Evolutionary conservation across 1,284 basidiomycete species (phyloP).

Genomic region (Ceratobasidium sp.): DNA sequence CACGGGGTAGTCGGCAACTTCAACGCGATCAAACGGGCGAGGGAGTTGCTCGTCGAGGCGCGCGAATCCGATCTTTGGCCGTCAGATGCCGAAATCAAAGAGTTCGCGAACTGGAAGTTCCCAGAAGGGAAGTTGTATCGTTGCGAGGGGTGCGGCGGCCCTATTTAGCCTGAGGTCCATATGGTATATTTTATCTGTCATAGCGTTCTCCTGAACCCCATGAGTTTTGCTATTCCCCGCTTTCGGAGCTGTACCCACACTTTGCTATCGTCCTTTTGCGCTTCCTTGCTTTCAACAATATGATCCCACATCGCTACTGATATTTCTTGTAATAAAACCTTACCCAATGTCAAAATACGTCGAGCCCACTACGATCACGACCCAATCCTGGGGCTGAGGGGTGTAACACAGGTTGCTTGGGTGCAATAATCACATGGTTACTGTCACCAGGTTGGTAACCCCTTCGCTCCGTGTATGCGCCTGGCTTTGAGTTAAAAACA

Average conservation of each 20-base stretch:
- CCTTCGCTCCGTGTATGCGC: neutral
- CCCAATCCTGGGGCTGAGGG: neutral
- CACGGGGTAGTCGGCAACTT: slow-evolving; percentile 34
- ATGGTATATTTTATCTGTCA: neutral
- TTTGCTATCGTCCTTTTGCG: neutral
- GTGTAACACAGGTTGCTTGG: neutral
- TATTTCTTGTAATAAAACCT: neutral
- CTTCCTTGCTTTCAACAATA: neutral
- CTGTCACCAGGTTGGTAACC: neutral
- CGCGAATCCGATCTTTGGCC: slow-evolving; percentile 24
- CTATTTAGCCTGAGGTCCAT: neutral
- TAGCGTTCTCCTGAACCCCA: neutral
- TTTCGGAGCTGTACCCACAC: neutral
- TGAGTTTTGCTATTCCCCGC: neutral
- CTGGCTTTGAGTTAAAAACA: neutral
- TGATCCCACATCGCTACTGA: neutral
- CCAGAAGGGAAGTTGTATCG: neutral
- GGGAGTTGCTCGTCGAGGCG: slow-evolving; percentile 18
- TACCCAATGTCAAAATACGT: neutral
- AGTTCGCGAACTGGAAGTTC: slow-evolving; percentile 20
- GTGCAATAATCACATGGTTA: neutral
- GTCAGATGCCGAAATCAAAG: slow-evolving; percentile 35
- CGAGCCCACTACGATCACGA: neutral
- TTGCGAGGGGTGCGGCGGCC: slow-evolving; percentile 1
- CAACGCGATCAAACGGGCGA: slow-evolving; percentile 15